Base-by-base conservation (phyloP, 192 early-diverging fungal genomes). In the Diversispora eburnea region DNA sequence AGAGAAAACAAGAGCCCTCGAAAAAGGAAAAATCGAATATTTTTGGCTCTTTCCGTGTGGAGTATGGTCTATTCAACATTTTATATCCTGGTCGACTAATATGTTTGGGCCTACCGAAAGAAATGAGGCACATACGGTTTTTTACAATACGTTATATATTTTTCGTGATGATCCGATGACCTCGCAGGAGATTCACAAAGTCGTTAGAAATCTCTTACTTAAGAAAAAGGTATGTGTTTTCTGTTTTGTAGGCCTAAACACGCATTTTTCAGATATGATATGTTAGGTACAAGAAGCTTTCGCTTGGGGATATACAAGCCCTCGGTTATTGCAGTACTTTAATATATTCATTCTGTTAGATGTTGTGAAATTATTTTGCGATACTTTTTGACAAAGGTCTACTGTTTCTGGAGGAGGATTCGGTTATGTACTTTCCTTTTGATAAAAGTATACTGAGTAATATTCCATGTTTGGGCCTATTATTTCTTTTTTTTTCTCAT, bases 321-420 rank as follows among this genome's bases (percentile, higher is more conserved):
- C 51, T 54, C 51, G 51, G 51, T 54, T 54, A 54, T 54, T 54
- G 51, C 51, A 54, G 51, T 54, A 17, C 48, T 54, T 54, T 54
- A 54, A 9, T 2, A 54, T 54, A 54, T 13, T 54, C 51, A 54
- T 54, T 10, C 13, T 54, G 51, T 49, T 49, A 49, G 48, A 49
- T 49, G 48, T 49, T 2, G 48, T 49, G 12, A 61, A 6, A 39
- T 8, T 42, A 7, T 42, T 25, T 61, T 0, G 9, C 2, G 9
- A 54, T 54, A 54, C 3, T 54, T 54, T 54, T 54, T 54, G 51
- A 13, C 2, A 54, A 51, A 51, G 49, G 25, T 33, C 25, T 33
- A 33, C 25, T 33, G 25, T 1, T 33, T 33, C 25, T 33, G 25
- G 25, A 33, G 25, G 2, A 33, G 25, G 25, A 33, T 1, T 33